Base-by-base conservation (phyloP, 805 yeast species). In the Sungouiozyma ichnusensis region DNA sequence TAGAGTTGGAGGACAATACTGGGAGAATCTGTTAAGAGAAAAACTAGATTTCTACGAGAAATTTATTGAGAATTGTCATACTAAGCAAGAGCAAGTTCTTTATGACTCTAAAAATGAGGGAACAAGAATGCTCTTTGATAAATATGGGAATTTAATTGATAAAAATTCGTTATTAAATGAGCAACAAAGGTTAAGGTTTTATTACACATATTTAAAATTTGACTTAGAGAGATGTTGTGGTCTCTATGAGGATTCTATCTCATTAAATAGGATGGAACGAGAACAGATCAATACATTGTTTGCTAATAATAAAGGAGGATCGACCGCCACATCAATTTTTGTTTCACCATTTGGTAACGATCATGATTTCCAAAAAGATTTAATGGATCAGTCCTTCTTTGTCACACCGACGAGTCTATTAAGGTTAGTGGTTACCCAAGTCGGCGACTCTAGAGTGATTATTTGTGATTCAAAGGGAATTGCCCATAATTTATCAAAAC, bases 381-480 rank as follows among this genome's bases (percentile, higher is more conserved):
- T 51, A 3, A 47, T 41, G 9, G 62, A 58, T 20, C 58, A 60
- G 39, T 48, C 61, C 2, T 62, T 59, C 40, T 56, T 61, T 32
- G 47, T 88, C 64, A 77, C 79, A 46, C 74, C 79, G n/a, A 67
- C 71, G 7, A 79, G 83, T 3, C 65, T 81, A 11, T 69, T 85
- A 17, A 77, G 78, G 52, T 61, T 92, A 17, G 72, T 84, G 1
- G 75, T 88, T 16, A 88, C 94, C 1, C 98, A 92, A 56, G 79
- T 90, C 13, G 98, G 98, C 4, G 98, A 92, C 58, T 83, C 97
- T 2, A 74, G 84, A 47, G 86, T 94, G 4, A 72, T 92, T 2
- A 53, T 92, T n/a, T 83, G 92, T 48, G 97, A 88, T 61, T 73
- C 72, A 43, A 62, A 71, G 42, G 97, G 97, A 2, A 65, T 74